Conservation (phyloP, 768 basidiomycete species). For the Tephrocybe sp. region DNA sequence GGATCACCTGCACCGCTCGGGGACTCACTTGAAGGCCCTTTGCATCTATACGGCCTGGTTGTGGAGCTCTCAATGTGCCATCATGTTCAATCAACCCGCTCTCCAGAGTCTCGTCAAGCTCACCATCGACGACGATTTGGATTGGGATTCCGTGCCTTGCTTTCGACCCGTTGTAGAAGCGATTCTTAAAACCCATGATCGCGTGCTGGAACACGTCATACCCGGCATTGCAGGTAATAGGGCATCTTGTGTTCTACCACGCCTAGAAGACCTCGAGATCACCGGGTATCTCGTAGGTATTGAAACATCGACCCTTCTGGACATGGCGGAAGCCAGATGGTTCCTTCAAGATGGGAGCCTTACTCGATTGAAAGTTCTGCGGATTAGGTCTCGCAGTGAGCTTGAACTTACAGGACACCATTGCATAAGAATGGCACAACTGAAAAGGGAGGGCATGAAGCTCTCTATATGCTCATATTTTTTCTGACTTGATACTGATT, state of each 20-base stretch:
- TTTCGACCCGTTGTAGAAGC: constrained; percentile 28
- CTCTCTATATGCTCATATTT: not conserved
- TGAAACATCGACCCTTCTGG: constrained; percentile 28
- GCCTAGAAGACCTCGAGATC: constrained; percentile 28
- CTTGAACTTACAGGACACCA: constrained; percentile 31
- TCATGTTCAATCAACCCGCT: constrained; percentile 26
- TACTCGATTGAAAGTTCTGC: constrained; percentile 27
- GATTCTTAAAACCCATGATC: constrained; percentile 22
- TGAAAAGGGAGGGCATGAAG: constrained; percentile 33
- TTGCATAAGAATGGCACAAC: constrained; percentile 25
- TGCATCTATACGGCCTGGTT: constrained; percentile 34
- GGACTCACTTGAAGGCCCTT: constrained; percentile 26
- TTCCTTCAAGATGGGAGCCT: constrained; percentile 19
- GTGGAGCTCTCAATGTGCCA: constrained; percentile 25
- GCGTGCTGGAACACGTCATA: not conserved
- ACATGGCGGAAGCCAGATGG: constrained; percentile 38
- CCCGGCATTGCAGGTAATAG: not conserved
- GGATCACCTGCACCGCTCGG: constrained; percentile 30
- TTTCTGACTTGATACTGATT: not conserved
- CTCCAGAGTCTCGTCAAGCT: constrained; percentile 28
- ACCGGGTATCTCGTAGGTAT: constrained; percentile 28
- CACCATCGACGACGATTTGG: constrained; percentile 31
- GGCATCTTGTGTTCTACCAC: constrained; percentile 22
- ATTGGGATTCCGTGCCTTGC: constrained; percentile 34
- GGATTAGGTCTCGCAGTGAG: constrained; percentile 21